phyloP scores from a whole-genome alignment of 108 stramenopile species.

The Skeletonema marinoi region DNA sequence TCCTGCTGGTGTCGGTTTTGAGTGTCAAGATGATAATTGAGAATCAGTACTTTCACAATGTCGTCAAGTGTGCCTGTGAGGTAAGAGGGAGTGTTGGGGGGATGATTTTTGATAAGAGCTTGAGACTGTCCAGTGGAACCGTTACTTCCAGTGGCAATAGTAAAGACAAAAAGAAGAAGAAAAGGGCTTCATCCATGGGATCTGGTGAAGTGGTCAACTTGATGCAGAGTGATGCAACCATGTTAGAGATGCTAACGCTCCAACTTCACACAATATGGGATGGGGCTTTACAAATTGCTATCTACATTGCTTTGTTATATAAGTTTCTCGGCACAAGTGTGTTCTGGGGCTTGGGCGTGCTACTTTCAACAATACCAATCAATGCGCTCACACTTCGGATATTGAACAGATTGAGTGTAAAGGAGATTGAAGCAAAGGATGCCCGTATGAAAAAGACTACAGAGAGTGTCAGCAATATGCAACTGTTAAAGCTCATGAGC shows the following conservation, averaged over 20 bases:
- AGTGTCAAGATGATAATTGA: slow-evolving; percentile 84
- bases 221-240: slow-evolving; percentile 86
- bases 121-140: slow-evolving; percentile 66
- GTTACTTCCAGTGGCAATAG: neutral
- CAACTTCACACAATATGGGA: slow-evolving; percentile 92
- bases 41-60: slow-evolving; percentile 87
- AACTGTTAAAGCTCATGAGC: slow-evolving; percentile 70
- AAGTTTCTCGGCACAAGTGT: slow-evolving; percentile 63
- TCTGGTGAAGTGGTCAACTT: slow-evolving; percentile 80
- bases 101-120: slow-evolving; percentile 84
- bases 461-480: slow-evolving; percentile 82
- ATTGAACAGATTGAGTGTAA: slow-evolving; percentile 55
- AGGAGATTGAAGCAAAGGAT: slow-evolving; percentile 77
- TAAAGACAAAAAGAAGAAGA: slow-evolving; percentile 8
- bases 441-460: slow-evolving; percentile 74
- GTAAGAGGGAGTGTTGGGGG: slow-evolving; percentile 77
- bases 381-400: slow-evolving; percentile 67
- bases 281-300: slow-evolving; percentile 65
- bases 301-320: slow-evolving; percentile 69
- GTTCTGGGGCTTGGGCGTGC: slow-evolving; percentile 63
- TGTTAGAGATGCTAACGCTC: slow-evolving; percentile 74
- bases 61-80: slow-evolving; percentile 67
- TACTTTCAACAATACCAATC: slow-evolving; percentile 72
- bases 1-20: slow-evolving; percentile 56
- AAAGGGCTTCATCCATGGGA: slow-evolving; percentile 41